These are phyloP conservation scores for Myriosclerotinia scirpicola DNA, from an alignment of 2,329 filamentous ascomycete species.

Conservation along the genomic window DNA sequence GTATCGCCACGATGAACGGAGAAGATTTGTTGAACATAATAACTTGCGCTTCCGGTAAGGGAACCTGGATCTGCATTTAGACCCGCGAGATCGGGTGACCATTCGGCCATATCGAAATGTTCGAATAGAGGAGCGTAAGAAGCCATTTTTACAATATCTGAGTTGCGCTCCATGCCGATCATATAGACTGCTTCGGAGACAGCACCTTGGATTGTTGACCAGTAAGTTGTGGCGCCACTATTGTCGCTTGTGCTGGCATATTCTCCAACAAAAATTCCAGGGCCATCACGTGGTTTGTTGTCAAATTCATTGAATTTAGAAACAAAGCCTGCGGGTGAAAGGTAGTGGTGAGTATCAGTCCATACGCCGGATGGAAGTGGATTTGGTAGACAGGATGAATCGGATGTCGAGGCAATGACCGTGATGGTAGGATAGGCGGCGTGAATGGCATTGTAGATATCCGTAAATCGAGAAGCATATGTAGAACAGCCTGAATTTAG, in stretches of 20 bases:
- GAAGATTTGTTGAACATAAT: constrained; percentile 43
- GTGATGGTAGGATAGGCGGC: constrained; percentile 44
- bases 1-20: constrained; percentile 47
- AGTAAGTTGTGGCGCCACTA: constrained; percentile 24
- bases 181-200: constrained; percentile 29
- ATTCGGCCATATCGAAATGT: constrained; percentile 39
- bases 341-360: constrained; percentile 29
- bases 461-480: constrained; percentile 46
- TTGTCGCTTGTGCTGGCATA: constrained; percentile 27
- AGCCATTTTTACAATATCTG: constrained; percentile 27
- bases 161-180: constrained; percentile 30
- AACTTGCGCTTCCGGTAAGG: constrained; percentile 25
- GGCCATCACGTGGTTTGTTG: constrained; percentile 13
- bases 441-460: constrained; percentile 49
- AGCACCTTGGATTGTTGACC: constrained; percentile 25
- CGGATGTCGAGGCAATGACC: constrained; percentile 40
- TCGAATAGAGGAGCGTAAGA: constrained; percentile 40
- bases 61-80: constrained; percentile 25
- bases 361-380: constrained; percentile 25
- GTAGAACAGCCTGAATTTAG: constrained; percentile 43
- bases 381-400: constrained; percentile 23
- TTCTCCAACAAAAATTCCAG: constrained; percentile 28
- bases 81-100: constrained; percentile 31
- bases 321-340: constrained; percentile 20
- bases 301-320: constrained; percentile 27